Conservation (phyloP, 73 alveolate genomes). For the Paramecium pentaurelia region DNA sequence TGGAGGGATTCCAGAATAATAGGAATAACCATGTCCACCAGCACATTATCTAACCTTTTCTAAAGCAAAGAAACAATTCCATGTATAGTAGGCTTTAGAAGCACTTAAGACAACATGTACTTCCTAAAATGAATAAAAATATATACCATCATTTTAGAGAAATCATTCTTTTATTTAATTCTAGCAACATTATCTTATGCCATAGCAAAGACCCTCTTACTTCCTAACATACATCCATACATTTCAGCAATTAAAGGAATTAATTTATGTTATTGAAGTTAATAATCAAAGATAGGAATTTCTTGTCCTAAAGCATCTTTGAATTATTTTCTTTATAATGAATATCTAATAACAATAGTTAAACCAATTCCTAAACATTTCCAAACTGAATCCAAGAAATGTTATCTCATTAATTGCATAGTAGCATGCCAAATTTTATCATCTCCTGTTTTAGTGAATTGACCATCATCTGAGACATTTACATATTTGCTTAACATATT, state of each 20-base stretch:
- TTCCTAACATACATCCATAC: conserved; percentile 68
- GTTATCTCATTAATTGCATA: conserved; percentile 72
- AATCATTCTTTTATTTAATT: conserved; percentile 65
- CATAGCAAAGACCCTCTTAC: conserved; percentile 53
- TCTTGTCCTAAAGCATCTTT: conserved; percentile 64
- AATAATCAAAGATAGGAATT: conserved; percentile 75
- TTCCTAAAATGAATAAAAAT: conserved; percentile 7
- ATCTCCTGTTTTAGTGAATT: conserved; percentile 68
- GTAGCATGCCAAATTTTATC: conserved; percentile 80
- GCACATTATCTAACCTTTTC: conserved; percentile 75
- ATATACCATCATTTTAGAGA: conserved; percentile 63
- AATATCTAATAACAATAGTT: conserved; percentile 76
- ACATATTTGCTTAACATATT: conserved; percentile 74
- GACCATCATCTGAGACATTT: conserved; percentile 76
- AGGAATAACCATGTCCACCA: conserved; percentile 89
- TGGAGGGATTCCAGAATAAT: conserved; percentile 68
- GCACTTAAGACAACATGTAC: conserved; percentile 74
- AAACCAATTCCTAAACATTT: conserved; percentile 56
- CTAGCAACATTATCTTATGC: conserved; percentile 65
- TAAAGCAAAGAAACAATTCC: conserved; percentile 67
- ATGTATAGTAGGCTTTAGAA: conserved; percentile 69
- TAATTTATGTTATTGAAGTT: conserved; percentile 68
- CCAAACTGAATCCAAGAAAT: conserved; percentile 53
- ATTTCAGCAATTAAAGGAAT: conserved; percentile 68
- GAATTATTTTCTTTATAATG: conserved; percentile 75